These are phyloP conservation scores for Alternaria triticina DNA, from an alignment of 2,329 filamentous ascomycete species.

Conservation along the genomic window DNA sequence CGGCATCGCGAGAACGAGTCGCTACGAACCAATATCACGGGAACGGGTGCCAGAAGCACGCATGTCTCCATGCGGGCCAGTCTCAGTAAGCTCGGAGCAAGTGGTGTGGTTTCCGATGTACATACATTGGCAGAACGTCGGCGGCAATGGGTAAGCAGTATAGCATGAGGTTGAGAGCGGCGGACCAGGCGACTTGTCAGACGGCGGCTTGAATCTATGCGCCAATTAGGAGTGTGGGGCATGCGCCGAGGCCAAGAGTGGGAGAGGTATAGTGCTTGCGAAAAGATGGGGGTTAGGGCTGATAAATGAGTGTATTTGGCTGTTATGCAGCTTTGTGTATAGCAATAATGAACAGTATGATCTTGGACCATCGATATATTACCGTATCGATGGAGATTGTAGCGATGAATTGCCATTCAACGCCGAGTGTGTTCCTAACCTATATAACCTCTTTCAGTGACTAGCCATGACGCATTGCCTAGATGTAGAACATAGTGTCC, in stretches of 20 bases:
- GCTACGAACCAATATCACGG: constrained; percentile 17
- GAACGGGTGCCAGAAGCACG: not conserved
- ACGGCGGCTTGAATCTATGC: not conserved
- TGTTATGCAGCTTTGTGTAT: constrained; percentile 6
- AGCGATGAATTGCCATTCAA: not conserved
- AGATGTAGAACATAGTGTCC: constrained; percentile 25
- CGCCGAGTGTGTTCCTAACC: not conserved
- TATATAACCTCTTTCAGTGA: not conserved
- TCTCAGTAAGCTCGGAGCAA: not conserved
- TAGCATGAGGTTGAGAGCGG: not conserved
- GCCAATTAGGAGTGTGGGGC: not conserved
- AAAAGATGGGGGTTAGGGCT: not conserved
- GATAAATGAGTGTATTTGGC: not conserved
- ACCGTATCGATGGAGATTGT: not conserved
- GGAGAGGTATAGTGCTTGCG: too few species aligned
- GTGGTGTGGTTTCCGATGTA: not conserved
- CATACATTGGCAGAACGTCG: constrained; percentile 47
- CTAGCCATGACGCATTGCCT: not conserved
- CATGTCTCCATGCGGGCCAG: not conserved
- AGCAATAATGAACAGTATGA: not conserved
- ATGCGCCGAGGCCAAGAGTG: not conserved
- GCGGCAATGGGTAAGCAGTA: constrained; percentile 45
- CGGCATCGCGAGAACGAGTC: constrained; percentile 42
- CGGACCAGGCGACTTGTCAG: not conserved
- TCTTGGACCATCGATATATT: not conserved